These are phyloP conservation scores for Gamarada debralockiae DNA, from an alignment of 495 filamentous ascomycete species.

Conservation along the genomic window DNA sequence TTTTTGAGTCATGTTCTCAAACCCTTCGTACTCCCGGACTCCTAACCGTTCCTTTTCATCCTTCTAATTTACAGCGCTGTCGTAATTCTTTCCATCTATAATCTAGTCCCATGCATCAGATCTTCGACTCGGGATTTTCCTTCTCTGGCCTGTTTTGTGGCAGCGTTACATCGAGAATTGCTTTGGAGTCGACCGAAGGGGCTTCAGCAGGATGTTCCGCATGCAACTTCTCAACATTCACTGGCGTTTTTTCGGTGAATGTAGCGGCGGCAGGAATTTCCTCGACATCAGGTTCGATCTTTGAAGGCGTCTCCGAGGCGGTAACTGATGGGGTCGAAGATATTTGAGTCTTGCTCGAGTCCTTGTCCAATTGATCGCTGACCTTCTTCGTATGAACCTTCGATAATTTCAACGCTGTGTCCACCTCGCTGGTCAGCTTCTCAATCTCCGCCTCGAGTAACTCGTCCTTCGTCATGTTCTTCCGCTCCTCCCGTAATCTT, in stretches of 20 bases:
- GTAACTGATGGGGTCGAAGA: conserved; percentile 2
- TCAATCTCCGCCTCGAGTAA: conserved; percentile 49
- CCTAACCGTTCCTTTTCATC: too few relatives aligned
- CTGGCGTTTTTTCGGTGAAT: neutral
- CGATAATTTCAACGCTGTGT: conserved; percentile 44
- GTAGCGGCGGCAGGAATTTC: conserved; percentile 10
- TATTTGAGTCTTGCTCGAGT: neutral
- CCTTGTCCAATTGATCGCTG: conserved; percentile 30
- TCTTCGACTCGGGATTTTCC: too few relatives aligned
- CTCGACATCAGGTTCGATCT: neutral
- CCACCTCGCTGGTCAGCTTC: conserved; percentile 49
- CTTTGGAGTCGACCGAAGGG: conserved; percentile 5
- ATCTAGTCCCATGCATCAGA: too few relatives aligned
- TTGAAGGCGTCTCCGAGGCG: neutral
- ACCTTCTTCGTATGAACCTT: conserved; percentile 41
- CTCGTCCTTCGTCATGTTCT: conserved; percentile 45
- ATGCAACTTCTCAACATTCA: conserved; percentile 6
- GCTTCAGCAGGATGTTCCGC: neutral
- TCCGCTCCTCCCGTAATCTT: conserved; percentile 7
- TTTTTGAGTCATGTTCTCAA: too few relatives aligned
- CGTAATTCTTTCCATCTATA: too few relatives aligned
- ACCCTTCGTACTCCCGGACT: too few relatives aligned
- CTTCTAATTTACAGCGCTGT: too few relatives aligned
- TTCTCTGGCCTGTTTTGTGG: conserved; percentile 15
- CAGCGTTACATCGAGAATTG: conserved; percentile 16